Conservation (phyloP, 2,329 filamentous ascomycete genomes). For the Claviceps monticola region DNA sequence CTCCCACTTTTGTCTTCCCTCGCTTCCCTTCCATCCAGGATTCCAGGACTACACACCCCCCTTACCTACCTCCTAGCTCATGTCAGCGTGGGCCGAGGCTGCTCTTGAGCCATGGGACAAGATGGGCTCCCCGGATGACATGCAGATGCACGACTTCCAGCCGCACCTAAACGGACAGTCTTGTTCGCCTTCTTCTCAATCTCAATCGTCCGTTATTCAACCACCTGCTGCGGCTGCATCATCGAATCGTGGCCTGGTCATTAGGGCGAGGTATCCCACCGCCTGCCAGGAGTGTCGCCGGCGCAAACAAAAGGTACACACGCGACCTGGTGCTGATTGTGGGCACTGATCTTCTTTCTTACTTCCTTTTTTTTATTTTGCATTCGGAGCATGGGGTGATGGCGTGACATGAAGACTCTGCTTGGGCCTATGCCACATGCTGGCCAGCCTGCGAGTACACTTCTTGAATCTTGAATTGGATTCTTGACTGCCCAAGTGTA, state of each 20-base stretch:
- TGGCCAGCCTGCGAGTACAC: background rate
- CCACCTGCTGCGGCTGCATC: background rate
- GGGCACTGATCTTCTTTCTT: background rate
- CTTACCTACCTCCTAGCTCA: background rate
- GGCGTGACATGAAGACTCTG: background rate
- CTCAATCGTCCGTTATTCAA: conserved; percentile 4
- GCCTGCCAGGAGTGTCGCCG: conserved; percentile 38
- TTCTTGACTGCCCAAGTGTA: background rate
- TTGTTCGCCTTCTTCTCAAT: conserved; percentile 5
- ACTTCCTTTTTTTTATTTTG: background rate
- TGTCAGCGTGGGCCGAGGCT: background rate
- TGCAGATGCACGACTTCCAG: conserved; percentile 13
- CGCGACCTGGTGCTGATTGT: background rate
- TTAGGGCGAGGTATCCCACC: conserved; percentile 17
- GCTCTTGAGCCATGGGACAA: background rate
- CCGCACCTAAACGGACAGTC: conserved; percentile 3
- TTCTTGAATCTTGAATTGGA: background rate
- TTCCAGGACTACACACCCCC: no score
- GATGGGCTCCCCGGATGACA: conserved; percentile 16
- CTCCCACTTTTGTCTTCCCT: background rate
- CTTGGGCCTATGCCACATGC: background rate
- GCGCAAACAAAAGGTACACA: conserved; percentile 34
- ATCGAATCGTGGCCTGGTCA: conserved; percentile 3
- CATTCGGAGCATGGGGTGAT: background rate
- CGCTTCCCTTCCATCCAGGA: background rate